Evolutionary conservation across 352 stramenopile genomes (phyloP), one percentile per base, ranked within the genome.

Genomic region (Pythium oligandrum): DNA sequence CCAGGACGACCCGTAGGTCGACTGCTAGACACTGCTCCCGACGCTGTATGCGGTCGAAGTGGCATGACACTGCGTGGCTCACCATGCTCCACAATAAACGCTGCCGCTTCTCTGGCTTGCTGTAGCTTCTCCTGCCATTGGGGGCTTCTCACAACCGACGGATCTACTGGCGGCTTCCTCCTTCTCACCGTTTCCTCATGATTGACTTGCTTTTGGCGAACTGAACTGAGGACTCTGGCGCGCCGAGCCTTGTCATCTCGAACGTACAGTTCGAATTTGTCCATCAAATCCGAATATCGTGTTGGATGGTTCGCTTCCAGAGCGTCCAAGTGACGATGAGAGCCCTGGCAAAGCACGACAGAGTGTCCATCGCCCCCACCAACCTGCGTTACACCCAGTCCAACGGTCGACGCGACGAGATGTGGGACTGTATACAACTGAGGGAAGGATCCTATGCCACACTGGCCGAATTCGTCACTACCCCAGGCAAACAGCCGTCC

Each of bases 381-480:
- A 6, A 86, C 17, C 45, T 90, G 80, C 4, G 65, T 74, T 7
- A 83, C 73, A 6, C 68, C 64, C 8, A 87, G 62, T 4, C 80
- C 80, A n/a, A 86, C 56, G 4, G 78, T 57, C 11, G 80, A 88
- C 2, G 54, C 51, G 4, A 89, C 80, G 33, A 91, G 64, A 49
- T 88, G 78, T 1, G 80, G 80, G n/a, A 88, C 49, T 0, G 73
- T 91, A 56, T 91, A 91, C 35, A 88, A 71, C 54, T 91, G 78
- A 30, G 80, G 75, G 55, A 78, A 88, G n/a, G 70, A 62, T 2
- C 66, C 71, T 36, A 91, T 47, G 42, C 80, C 78, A 40, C 80
- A 91, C 63, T 91, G 80, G 9, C 80, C 76, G 34, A 89, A 72
- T 55, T 89, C 80, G 45, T 88, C 78, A 44, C 71, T 84, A 1